These are phyloP conservation scores for Eucalyptus erythrocorys DNA, from an alignment of 345 rosid genomes.

Conservation along the genomic window DNA sequence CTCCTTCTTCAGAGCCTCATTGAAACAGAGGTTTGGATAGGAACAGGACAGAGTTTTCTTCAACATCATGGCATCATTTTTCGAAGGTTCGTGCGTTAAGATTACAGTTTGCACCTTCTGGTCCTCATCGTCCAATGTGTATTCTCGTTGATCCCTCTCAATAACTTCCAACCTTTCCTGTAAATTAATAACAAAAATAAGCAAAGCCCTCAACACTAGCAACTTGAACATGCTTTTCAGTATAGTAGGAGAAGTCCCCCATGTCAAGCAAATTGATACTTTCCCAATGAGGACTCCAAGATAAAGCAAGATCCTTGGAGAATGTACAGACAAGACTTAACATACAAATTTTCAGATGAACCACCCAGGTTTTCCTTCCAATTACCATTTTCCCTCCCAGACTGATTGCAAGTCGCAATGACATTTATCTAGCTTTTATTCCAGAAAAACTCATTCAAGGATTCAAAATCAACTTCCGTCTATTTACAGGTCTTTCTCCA, in stretches of 20 bases:
- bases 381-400: neutral
- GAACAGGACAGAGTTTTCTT: constrained; percentile 83
- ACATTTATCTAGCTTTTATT: neutral
- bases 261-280: neutral
- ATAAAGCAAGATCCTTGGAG: neutral
- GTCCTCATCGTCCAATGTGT: constrained; percentile 88
- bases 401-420: neutral
- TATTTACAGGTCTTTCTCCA: neutral
- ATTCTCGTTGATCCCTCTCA: constrained; percentile 86
- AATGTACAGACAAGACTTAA: neutral
- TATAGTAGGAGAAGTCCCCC: neutral
- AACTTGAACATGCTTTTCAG: neutral
- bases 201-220: neutral
- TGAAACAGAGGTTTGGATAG: constrained; percentile 76
- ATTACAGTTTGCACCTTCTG: constrained; percentile 78
- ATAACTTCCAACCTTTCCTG: constrained; percentile 86
- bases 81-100: constrained; percentile 58
- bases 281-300: neutral
- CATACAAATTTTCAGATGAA: neutral
- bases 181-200: neutral
- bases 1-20: constrained; percentile 72
- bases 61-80: constrained; percentile 51
- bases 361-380: neutral
- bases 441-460: neutral
- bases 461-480: neutral